Conservation (phyloP, 441 rosid species). For the Hypseocharis bilobata region DNA sequence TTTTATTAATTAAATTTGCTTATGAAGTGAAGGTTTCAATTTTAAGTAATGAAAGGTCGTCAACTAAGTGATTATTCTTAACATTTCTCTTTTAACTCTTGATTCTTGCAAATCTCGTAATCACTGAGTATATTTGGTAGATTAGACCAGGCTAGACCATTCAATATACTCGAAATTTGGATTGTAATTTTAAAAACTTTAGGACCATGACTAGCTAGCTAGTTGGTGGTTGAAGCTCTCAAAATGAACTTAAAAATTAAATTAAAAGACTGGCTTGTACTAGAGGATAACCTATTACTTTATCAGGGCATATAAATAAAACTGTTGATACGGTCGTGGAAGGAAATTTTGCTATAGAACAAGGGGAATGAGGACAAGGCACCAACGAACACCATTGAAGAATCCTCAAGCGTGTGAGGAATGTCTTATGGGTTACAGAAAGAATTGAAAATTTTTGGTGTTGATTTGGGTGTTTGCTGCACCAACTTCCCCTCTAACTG, state of each 20-base stretch:
- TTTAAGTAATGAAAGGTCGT: no score
- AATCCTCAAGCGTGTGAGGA: constrained; percentile 24
- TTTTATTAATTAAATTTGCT: no score
- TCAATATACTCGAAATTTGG: no score
- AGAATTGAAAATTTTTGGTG: constrained; percentile 9
- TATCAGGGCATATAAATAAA: background rate
- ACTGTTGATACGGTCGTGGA: constrained; percentile 6
- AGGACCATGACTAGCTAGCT: background rate
- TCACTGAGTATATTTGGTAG: no score
- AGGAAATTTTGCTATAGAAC: constrained; percentile 24
- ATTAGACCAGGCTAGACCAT: no score
- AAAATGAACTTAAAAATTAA: constrained; percentile 1
- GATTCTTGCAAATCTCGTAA: no score
- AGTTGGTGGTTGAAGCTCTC: background rate
- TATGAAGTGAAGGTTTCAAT: no score
- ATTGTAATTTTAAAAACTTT: background rate
- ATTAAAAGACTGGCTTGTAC: constrained; percentile 23
- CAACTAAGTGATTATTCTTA: no score
- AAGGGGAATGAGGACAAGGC: constrained; percentile 27
- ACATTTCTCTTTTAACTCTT: no score
- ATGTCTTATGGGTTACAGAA: constrained; percentile 21
- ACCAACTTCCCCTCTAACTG: constrained; percentile 41
- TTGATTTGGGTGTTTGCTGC: constrained; percentile 41
- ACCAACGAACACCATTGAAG: constrained; percentile 21
- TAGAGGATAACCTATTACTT: constrained; percentile 25